A percentile compares a stretch with the other conserved stretches of the same genome.
phyloP scores from a whole-genome alignment of 2,329 filamentous ascomycete species.

The Chaetothyriales sp. region DNA sequence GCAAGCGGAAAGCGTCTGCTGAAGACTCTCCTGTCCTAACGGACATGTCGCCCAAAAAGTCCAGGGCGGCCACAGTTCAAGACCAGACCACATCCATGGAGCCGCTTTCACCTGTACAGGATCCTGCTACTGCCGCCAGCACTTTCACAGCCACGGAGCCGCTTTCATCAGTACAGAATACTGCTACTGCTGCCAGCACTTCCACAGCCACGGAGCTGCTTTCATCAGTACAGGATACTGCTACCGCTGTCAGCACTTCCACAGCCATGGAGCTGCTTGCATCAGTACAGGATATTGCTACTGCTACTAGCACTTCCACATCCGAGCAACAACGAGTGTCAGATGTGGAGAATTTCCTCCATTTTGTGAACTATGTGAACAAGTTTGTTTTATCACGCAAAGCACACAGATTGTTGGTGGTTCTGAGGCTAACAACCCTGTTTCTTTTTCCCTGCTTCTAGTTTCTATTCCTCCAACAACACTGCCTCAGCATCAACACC shows the following conservation, averaged over 20 bases:
- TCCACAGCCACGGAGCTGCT: neutral
- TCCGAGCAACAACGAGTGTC: neutral
- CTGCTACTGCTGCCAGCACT: neutral
- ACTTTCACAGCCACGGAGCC: no score
- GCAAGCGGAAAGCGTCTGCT: conserved; percentile 3
- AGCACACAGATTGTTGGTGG: neutral
- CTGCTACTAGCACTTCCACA: neutral
- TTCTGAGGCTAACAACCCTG: neutral
- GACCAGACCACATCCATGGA: neutral
- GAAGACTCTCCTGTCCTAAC: neutral
- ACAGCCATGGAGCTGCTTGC: neutral
- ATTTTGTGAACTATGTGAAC: neutral
- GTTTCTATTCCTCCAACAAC: conserved; percentile 1
- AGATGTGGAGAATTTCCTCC: neutral
- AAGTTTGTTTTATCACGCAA: neutral
- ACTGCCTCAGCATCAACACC: conserved; percentile 18
- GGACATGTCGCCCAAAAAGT: neutral
- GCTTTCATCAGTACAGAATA: neutral
- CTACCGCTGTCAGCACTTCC: neutral
- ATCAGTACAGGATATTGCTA: neutral
- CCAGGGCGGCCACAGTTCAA: neutral
- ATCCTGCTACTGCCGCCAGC: neutral
- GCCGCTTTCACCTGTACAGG: neutral
- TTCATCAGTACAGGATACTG: neutral
- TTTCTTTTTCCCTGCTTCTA: neutral